phyloP scores from a whole-genome alignment of 2,329 filamentous ascomycete species.

The Cadophora gregata region DNA sequence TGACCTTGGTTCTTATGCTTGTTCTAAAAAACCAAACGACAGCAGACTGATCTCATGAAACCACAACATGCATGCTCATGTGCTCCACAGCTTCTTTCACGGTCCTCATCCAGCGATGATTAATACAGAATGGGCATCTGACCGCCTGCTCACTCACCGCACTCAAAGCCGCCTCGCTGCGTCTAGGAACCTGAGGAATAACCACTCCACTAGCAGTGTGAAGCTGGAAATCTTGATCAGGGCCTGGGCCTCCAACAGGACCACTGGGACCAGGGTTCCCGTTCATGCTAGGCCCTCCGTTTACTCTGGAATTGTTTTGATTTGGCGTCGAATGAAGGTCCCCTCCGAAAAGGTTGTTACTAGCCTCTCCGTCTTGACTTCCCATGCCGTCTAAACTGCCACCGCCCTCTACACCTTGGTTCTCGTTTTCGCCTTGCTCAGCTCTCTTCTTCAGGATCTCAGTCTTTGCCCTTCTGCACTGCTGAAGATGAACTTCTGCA shows the following conservation, averaged over 20 bases:
- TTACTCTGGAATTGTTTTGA: slow-evolving; percentile 31
- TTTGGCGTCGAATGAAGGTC: slow-evolving; percentile 17
- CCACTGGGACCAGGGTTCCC: neutral
- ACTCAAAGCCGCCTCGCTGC: slow-evolving; percentile 34
- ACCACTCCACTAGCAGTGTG: slow-evolving; percentile 41
- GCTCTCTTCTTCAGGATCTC: slow-evolving; percentile 43
- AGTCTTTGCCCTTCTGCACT: slow-evolving; percentile 44
- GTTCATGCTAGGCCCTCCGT: slow-evolving; percentile 13
- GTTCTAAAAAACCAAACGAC: neutral
- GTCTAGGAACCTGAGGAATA: slow-evolving; percentile 36
- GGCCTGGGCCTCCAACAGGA: slow-evolving; percentile 16
- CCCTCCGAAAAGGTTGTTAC: slow-evolving; percentile 34
- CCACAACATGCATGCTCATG: slow-evolving; percentile 46
- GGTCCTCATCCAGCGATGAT: slow-evolving; percentile 43
- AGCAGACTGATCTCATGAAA: slow-evolving; percentile 24
- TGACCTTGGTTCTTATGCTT: neutral
- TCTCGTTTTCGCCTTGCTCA: slow-evolving; percentile 21
- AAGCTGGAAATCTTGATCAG: slow-evolving; percentile 34
- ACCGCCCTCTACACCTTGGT: slow-evolving; percentile 6
- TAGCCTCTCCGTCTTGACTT: slow-evolving; percentile 32
- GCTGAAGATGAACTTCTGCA: slow-evolving; percentile 44
- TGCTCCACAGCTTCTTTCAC: slow-evolving; percentile 45
- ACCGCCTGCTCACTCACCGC: slow-evolving; percentile 40
- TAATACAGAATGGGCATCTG: slow-evolving; percentile 44
- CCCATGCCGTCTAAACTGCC: slow-evolving; percentile 35